phyloP scores from a whole-genome alignment of 495 filamentous ascomycete genomes.

The Lichenothelia convexa region DNA sequence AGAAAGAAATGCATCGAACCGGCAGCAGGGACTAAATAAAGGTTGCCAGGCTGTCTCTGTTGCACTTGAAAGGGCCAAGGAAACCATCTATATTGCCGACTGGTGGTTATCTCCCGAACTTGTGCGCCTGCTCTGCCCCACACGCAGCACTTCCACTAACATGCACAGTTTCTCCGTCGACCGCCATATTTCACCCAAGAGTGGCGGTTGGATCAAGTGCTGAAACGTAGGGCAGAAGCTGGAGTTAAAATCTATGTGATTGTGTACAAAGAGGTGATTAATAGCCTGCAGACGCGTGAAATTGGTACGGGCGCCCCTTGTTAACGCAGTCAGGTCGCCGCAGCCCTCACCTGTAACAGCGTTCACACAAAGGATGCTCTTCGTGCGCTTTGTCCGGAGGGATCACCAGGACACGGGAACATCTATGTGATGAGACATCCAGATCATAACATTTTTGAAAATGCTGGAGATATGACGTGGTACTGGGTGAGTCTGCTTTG shows the following conservation, averaged over 20 bases:
- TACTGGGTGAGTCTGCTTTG: too few species aligned
- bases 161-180: constrained; percentile 70
- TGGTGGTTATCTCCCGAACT: constrained; percentile 96
- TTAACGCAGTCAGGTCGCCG: too few species aligned
- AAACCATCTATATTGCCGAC: constrained; percentile 88
- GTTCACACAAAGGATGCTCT: constrained; percentile 82
- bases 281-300: too few species aligned
- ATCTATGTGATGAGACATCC: constrained; percentile 83
- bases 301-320: too few species aligned
- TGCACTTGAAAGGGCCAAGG: constrained; percentile 69
- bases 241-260: constrained; percentile 91
- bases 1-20: too few species aligned
- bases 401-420: constrained; percentile 62
- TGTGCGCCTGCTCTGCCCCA: too few species aligned
- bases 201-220: constrained; percentile 70
- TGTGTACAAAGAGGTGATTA: constrained; percentile 92
- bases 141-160: too few species aligned
- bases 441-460: constrained; percentile 88
- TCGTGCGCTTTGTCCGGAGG: constrained; percentile 61
- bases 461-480: constrained; percentile 89
- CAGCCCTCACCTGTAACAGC: constrained; percentile 81
- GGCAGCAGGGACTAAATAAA: constrained; percentile 1
- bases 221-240: constrained; percentile 75
- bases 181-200: constrained; percentile 65
- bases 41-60: constrained; percentile 77